phyloP scores from a whole-genome alignment of 2,329 filamentous ascomycete genomes.

The Ophiosphaerella narmari region DNA sequence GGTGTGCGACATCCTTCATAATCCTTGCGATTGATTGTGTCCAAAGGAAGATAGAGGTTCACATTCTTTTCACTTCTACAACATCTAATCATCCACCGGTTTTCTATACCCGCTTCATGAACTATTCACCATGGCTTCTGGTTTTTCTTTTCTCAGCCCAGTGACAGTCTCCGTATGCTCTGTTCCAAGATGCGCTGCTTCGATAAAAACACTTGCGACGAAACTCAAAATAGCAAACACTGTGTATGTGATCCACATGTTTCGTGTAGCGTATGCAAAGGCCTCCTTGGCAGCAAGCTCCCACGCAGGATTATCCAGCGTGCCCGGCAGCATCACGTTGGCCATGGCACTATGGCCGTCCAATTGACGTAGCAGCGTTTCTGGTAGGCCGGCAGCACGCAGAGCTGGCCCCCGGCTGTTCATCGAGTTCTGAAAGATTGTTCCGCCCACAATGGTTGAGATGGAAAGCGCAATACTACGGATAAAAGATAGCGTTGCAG shows the following conservation, averaged over 20 bases:
- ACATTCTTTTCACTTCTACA: no score
- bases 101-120: not conserved
- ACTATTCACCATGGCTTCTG: not conserved
- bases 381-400: conserved; percentile 54
- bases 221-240: conserved; percentile 47
- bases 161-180: conserved; percentile 55
- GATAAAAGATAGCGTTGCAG: conserved; percentile 57
- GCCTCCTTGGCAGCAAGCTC: conserved; percentile 48
- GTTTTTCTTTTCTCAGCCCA: conserved; percentile 45
- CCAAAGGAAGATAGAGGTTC: conserved; percentile 17
- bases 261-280: conserved; percentile 50
- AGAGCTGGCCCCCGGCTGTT: conserved; percentile 56
- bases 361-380: conserved; percentile 54
- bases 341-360: conserved; percentile 64
- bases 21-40: conserved; percentile 13
- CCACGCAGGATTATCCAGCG: conserved; percentile 53
- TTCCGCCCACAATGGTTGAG: conserved; percentile 56
- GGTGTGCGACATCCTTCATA: conserved; percentile 23
- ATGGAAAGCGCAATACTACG: conserved; percentile 52
- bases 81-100: no score
- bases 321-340: conserved; percentile 61
- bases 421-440: conserved; percentile 65
- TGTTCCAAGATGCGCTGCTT: conserved; percentile 45
- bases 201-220: conserved; percentile 46
- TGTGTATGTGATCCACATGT: conserved; percentile 56